phyloP scores from a whole-genome alignment of 2,329 filamentous ascomycete species.

The Cytospora chrysosperma region DNA sequence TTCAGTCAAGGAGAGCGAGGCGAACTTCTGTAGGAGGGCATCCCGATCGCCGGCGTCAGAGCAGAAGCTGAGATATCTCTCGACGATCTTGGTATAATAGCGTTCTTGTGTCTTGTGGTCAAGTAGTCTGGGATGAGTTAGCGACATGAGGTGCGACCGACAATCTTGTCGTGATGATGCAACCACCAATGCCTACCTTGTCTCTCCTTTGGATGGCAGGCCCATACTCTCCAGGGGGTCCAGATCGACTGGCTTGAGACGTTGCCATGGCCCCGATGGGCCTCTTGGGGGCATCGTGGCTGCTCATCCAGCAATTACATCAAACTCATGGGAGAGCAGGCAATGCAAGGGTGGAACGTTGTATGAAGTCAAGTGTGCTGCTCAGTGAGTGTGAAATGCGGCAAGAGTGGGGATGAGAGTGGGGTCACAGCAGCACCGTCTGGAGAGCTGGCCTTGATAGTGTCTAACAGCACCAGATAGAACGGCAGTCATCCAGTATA shows the following conservation, averaged over 20 bases:
- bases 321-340: not conserved
- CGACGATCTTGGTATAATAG: constrained; percentile 84
- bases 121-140: constrained; percentile 53
- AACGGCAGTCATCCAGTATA: not conserved
- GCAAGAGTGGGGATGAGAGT: not conserved
- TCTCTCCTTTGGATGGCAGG: constrained; percentile 88
- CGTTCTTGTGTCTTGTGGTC: constrained; percentile 76
- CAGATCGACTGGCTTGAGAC: constrained; percentile 69
- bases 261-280: constrained; percentile 61
- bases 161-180: not conserved
- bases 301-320: not conserved
- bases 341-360: not conserved
- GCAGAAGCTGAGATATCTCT: constrained; percentile 88
- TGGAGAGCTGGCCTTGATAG: no score
- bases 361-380: no score
- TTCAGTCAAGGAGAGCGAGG: constrained; percentile 53
- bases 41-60: constrained; percentile 69
- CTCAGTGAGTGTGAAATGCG: not conserved
- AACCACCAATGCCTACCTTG: constrained; percentile 54
- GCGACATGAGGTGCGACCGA: not conserved
- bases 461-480: no score
- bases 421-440: no score
- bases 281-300: constrained; percentile 30
- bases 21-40: constrained; percentile 73
- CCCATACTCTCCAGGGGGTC: constrained; percentile 82